Percentiles rank a stretch among this genome's conserved stretches.
Conservation (phyloP, 257 asterid species). For the Prunella vulgaris region DNA sequence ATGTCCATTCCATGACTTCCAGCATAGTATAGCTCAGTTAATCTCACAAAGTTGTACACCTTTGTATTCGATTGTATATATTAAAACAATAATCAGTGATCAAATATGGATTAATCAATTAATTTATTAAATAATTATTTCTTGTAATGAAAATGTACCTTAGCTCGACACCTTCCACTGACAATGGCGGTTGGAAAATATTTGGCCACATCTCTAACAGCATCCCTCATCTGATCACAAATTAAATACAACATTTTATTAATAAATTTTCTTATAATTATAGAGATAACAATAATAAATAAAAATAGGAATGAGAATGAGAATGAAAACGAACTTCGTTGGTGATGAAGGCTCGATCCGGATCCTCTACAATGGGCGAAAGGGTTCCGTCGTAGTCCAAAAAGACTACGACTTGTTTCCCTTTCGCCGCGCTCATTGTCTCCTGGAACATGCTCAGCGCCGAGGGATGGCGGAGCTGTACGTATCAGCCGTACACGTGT, state of each 20-base stretch:
- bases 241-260: too few relatives aligned
- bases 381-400: slow-evolving; percentile 80
- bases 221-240: slow-evolving; percentile 63
- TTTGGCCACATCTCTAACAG: slow-evolving; percentile 63
- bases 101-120: neutral
- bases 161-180: slow-evolving; percentile 75
- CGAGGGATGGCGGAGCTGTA: slow-evolving; percentile 60
- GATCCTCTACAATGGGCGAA: slow-evolving; percentile 76
- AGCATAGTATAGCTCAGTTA: slow-evolving; percentile 84
- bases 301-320: neutral
- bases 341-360: slow-evolving; percentile 70
- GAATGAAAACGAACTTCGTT: slow-evolving; percentile 37
- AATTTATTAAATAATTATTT: neutral
- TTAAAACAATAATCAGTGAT: neutral
- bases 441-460: slow-evolving; percentile 59
- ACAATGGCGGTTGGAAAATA: slow-evolving; percentile 85
- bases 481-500: neutral
- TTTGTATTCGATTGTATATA: neutral
- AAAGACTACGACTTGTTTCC: slow-evolving; percentile 68
- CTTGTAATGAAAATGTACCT: slow-evolving; percentile 48
- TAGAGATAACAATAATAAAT: neutral
- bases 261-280: too few relatives aligned
- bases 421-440: slow-evolving; percentile 40
- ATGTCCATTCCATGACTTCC: slow-evolving; percentile 99
- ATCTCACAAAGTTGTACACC: slow-evolving; percentile 59